Conservation (phyloP, 2,329 filamentous ascomycete genomes). For the Capronia epimyces region DNA sequence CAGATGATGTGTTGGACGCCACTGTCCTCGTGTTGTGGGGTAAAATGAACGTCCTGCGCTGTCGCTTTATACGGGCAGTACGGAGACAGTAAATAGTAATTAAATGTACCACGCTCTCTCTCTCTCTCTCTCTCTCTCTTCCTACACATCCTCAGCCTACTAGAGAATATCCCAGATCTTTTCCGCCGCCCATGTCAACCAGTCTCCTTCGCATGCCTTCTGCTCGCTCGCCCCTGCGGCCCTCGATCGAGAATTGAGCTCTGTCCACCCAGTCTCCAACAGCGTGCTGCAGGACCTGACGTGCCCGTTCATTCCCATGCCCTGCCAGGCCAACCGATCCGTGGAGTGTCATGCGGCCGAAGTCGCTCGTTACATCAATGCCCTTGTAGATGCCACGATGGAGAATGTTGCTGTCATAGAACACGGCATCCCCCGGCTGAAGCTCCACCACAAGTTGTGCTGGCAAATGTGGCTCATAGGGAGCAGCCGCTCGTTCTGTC, state of each 20-base stretch:
- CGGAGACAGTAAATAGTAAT: background rate
- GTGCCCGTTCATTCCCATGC: constrained; percentile 38
- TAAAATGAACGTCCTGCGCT: too few species aligned
- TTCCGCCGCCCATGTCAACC: constrained; percentile 43
- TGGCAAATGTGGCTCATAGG: constrained; percentile 58
- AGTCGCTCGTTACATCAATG: constrained; percentile 35
- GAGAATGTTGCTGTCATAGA: constrained; percentile 87
- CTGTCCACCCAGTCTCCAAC: constrained; percentile 42
- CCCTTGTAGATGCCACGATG: constrained; percentile 42
- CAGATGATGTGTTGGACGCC: background rate
- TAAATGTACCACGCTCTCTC: background rate
- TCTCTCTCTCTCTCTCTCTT: constrained; percentile 1
- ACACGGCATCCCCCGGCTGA: constrained; percentile 70
- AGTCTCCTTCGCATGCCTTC: constrained; percentile 43
- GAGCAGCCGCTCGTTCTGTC: constrained; percentile 60
- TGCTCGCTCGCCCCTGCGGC: constrained; percentile 33
- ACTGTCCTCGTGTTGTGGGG: background rate
- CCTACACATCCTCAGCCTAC: too few species aligned
- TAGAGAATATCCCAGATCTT: constrained; percentile 42
- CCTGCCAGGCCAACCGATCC: constrained; percentile 40
- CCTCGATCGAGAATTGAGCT: constrained; percentile 36
- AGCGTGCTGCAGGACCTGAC: constrained; percentile 44
- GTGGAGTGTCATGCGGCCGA: constrained; percentile 41
- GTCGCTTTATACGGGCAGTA: too few species aligned
- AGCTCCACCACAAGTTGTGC: constrained; percentile 62